Evolutionary conservation across 345 rosid species (phyloP), one percentile per base, ranked within the genome.

Genomic region (Balakata baccata): DNA sequence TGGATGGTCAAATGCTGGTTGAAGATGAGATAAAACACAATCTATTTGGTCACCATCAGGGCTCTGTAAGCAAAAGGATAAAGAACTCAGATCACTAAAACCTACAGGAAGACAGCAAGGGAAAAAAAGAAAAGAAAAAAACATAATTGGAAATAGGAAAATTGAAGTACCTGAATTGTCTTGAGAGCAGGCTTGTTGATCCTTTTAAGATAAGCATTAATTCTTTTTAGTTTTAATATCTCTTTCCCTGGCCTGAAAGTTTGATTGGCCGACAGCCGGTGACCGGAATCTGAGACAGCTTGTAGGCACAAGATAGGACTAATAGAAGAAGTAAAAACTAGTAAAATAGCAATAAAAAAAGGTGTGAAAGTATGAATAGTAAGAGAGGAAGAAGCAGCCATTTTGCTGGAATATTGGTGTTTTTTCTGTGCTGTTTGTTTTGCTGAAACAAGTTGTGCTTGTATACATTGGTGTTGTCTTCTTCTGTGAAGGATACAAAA

Each of bases 401-500:
- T 92, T 65, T 80, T 74, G 73, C 82, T 66, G 85, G 89, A 84
- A 87, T 84, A 77, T 83, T 20, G 50, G n/a, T 71, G 78, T 74
- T 67, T 41, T 50, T 76, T 71, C 68, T 68, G 70, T 51, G 74
- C 47, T 81, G 88, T 81, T 78, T 75, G 81, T 79, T 81, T 73
- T 59, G 76, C 34, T 34, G 78, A n/a, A 64, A 53, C 57, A 52
- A 60, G 34, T 66, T 64, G 75, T 79, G 82, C 77, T 85, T 87
- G 91, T 84, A 84, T 73, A 77, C 82, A 85, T 85, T 74, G 79
- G 69, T 11, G 78, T 81, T 85, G 91, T 89, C 91, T 74, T 87
- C 78, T 87, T 81, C 73, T 65, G 81, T 46, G 41, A 52, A 47
- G 49, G 50, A 66, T 62, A 76, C 49, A 74, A 78, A 74, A 64